Base-by-base conservation (phyloP, 805 yeast species). In the Kodamaea neixiangensis region DNA sequence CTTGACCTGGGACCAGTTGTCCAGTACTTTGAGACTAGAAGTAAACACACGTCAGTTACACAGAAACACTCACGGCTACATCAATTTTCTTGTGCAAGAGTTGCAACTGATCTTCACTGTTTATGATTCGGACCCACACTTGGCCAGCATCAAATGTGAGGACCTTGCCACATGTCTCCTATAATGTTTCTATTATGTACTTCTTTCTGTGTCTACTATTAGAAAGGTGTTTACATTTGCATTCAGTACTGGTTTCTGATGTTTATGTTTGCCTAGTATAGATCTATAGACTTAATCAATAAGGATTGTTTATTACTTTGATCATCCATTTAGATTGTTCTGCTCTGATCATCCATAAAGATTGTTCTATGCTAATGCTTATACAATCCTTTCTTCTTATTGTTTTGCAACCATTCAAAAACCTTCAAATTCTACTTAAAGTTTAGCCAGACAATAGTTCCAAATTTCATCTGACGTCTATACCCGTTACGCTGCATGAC, bases 81-180 rank as follows among this genome's bases (percentile, higher is more conserved):
- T 57, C 21, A 49, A 51, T 17, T 53, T 44, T 33, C 40, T 60
- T 17, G 49, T 52, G 10, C 41, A 47, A 3, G 51, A 55, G 46
- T 45, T 60, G 31, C 44, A 53, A 10, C 7, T 15, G 14, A 47
- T 59, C n/a, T 25, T 42, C n/a, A 15, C 38, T 4, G 17, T 42
- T 21, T 49, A 55, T 20, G 33, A 47, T 9, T 14, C 34, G n/a
- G 51, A 58, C 25, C 46, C 47, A 11, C 15, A 33, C n/a, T 13
- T 14, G 11, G 59, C 60, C 5, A 22, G 47, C 7, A 48, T 53
- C 9, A 38, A 34, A n/a, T 53, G 56, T 21, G 56, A 53, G 44
- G 56, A 53, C 29, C 38, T 53, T 3, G 40, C 46, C 7, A 42
- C 43, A 13, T 21, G 46, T 44, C 34, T 44, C 13, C 5, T 29